These are phyloP conservation scores for Drosera capensis DNA, from an alignment of 148 eudicot genomes.

Conservation along the genomic window DNA sequence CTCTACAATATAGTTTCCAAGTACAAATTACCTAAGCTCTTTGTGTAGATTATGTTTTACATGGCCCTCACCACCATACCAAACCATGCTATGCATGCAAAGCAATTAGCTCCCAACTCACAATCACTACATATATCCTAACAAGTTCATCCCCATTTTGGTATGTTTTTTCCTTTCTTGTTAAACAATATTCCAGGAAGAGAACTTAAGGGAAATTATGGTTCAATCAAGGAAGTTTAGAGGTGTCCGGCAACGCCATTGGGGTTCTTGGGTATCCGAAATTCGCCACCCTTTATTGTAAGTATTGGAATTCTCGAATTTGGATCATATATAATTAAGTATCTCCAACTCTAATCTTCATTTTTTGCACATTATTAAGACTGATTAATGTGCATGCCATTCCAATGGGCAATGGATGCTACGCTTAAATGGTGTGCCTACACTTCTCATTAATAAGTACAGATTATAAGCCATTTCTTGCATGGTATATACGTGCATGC, in stretches of 20 bases:
- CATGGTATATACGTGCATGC: not conserved
- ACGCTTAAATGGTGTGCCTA: too few species aligned
- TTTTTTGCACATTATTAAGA: not conserved
- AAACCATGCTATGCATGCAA: not conserved
- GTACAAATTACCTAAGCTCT: too few species aligned
- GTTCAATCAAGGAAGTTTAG: constrained; percentile 25
- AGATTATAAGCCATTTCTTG: not conserved
- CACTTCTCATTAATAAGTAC: not conserved
- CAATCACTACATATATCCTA: not conserved
- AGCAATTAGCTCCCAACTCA: not conserved
- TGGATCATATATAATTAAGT: too few species aligned
- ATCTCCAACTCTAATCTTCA: not conserved
- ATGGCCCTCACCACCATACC: not conserved
- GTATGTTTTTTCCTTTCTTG: constrained; percentile 2
- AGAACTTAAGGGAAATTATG: constrained; percentile 6
- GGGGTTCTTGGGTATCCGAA: constrained; percentile 47
- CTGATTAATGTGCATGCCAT: not conserved
- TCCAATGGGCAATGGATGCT: too few species aligned
- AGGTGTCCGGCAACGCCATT: constrained; percentile 39
- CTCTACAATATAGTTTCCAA: too few species aligned
- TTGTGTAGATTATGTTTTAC: not conserved
- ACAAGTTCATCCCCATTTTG: constrained; percentile 4
- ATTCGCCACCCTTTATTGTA: constrained; percentile 41
- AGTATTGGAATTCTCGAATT: not conserved
- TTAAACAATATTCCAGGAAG: not conserved